phyloP scores from a whole-genome alignment of 2,329 filamentous ascomycete genomes.

The Rutstroemia sp. region DNA sequence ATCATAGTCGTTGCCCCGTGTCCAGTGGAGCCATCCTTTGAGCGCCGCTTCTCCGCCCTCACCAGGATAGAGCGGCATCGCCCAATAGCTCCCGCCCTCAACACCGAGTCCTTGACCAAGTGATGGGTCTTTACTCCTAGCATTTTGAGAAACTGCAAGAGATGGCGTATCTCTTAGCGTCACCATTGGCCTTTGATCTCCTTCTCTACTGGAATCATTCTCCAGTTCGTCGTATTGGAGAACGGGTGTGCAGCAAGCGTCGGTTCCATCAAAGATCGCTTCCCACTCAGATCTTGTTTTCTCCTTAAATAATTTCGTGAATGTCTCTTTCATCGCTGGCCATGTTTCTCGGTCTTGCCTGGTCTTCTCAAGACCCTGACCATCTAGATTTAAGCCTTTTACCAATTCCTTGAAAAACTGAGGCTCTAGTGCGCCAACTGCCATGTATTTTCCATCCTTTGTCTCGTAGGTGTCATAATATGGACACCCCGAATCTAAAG shows the following conservation, averaged over 20 bases:
- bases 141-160: slow-evolving; percentile 47
- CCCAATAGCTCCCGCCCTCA: slow-evolving; percentile 60
- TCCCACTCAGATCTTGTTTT: slow-evolving; percentile 80
- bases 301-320: slow-evolving; percentile 56
- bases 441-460: slow-evolving; percentile 69
- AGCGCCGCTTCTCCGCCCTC: slow-evolving; percentile 66
- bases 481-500: slow-evolving; percentile 77
- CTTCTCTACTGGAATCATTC: slow-evolving; percentile 39
- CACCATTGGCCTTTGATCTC: slow-evolving; percentile 65
- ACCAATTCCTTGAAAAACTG: slow-evolving; percentile 71
- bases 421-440: slow-evolving; percentile 85
- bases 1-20: slow-evolving; percentile 62
- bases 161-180: slow-evolving; percentile 64
- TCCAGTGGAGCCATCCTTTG: slow-evolving; percentile 70
- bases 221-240: slow-evolving; percentile 68
- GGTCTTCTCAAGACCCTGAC: slow-evolving; percentile 41
- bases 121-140: slow-evolving; percentile 30
- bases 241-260: slow-evolving; percentile 89
- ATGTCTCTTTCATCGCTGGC: slow-evolving; percentile 55
- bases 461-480: slow-evolving; percentile 90
- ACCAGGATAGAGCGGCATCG: slow-evolving; percentile 53
- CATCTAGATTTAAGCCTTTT: slow-evolving; percentile 54
- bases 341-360: slow-evolving; percentile 57
- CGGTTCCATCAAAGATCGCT: slow-evolving; percentile 74
- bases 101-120: slow-evolving; percentile 56